phyloP scores from a whole-genome alignment of 495 filamentous ascomycete species.

The Hypoxylon intermedium region DNA sequence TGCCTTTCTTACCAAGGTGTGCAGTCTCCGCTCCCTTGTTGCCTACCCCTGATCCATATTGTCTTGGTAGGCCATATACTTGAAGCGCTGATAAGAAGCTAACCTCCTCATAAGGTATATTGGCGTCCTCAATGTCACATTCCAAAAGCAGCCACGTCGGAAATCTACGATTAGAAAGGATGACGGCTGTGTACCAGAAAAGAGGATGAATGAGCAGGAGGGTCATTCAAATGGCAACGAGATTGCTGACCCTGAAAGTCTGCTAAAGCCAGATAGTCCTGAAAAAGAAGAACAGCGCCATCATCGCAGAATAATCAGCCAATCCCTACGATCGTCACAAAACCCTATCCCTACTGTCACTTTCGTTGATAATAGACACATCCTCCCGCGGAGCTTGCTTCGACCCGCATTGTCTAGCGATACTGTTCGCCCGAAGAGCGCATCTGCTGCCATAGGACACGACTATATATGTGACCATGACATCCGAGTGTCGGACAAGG shows the following conservation, averaged over 20 bases:
- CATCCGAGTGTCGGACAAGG: constrained; percentile 3
- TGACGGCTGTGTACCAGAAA: constrained; percentile 39
- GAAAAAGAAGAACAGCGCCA: constrained; percentile 37
- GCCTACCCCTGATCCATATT: background rate
- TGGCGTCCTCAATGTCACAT: constrained; percentile 95
- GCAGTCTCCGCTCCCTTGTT: constrained; percentile 46
- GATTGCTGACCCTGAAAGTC: constrained; percentile 7
- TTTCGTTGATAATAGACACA: constrained; percentile 94
- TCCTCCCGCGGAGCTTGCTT: constrained; percentile 83
- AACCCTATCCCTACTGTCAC: constrained; percentile 84
- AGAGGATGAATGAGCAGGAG: constrained; percentile 36
- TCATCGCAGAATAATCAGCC: constrained; percentile 76
- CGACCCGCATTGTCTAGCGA: constrained; percentile 45
- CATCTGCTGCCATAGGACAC: constrained; percentile 43
- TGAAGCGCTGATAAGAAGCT: constrained; percentile 17
- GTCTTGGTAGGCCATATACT: constrained; percentile 4
- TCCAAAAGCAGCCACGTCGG: constrained; percentile 79
- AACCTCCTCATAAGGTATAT: constrained; percentile 73
- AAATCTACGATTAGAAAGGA: constrained; percentile 61
- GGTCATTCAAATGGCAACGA: constrained; percentile 33
- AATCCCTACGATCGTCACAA: constrained; percentile 62
- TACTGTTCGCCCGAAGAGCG: constrained; percentile 45
- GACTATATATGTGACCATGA: constrained; percentile 19
- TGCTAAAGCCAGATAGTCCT: constrained; percentile 16
- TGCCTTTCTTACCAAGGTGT: constrained; percentile 91